Base-by-base conservation (phyloP, 2,329 filamentous ascomycete genomes). In the Stachybotrys chlorohalonatus region DNA sequence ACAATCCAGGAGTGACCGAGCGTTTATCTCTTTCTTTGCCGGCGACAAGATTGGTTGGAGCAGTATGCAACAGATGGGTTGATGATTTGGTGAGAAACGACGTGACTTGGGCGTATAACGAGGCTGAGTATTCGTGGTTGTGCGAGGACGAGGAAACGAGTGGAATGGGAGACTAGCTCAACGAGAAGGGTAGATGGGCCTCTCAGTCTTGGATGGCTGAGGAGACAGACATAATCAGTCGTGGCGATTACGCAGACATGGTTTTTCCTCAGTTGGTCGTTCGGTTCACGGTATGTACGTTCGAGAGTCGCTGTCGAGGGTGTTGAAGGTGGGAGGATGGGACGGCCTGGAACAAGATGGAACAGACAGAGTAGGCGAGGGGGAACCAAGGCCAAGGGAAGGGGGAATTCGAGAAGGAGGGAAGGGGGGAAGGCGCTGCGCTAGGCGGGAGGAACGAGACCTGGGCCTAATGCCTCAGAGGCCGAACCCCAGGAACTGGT, bases 151-250 rank as follows among this genome's bases (percentile, higher is more conserved):
- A 24, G 45, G 50, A 17, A 75, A 75, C 71, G 74, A 76, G 70
- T 71, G 74, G 62, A 72, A 66, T 64, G 60, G 65, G 73, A 76
- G 74, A 71, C 75, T 75, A 75, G 75, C 74, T 77, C 75, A 65
- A 59, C 63, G 60, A 60, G 59, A 60, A 47, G 60, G 60, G 52
- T 57, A 63, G 36, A 57, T 51, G 56, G 64, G 64, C 63, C 60
- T 62, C 61, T 59, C 60, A 59, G 61, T 60, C 52, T 62, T 64
- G 64, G 59, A 64, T 61, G 60, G 60, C 58, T 53, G 60, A 66
- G 66, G 61, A 57, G 60, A 63, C 58, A 63, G 63, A 70, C 69
- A 73, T 72, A 59, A 64, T 72, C 68, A 63, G 63, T 42, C 36
- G 9, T 5, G 36, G 36, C 36, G 8, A 42, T 9, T 24, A 42